Evolutionary conservation across 1,284 basidiomycete species (phyloP).

Genomic region (Quambalaria eucalypti): DNA sequence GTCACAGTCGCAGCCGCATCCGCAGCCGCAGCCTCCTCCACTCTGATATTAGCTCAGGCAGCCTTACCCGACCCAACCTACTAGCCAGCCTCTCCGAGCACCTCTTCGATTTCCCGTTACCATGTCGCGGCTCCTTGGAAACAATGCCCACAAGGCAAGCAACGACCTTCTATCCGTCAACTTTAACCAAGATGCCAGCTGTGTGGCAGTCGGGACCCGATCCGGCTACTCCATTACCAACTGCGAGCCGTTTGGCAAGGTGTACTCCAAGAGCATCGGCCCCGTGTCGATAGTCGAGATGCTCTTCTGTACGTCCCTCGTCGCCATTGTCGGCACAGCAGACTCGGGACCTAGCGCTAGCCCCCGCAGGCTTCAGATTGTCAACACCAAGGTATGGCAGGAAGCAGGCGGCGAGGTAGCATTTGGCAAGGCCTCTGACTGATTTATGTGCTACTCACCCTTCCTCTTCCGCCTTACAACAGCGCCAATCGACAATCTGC

Average conservation of each 20-base stretch:
- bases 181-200: constrained; percentile 53
- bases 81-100: too few species aligned
- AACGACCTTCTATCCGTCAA: constrained; percentile 27
- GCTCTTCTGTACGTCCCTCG: constrained; percentile 96
- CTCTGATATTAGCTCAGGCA: background rate
- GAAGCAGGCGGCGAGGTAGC: background rate
- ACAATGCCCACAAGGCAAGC: constrained; percentile 1
- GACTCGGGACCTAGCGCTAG: constrained; percentile 56
- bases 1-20: background rate
- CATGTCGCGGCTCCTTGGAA: background rate
- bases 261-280: constrained; percentile 68
- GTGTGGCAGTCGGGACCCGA: constrained; percentile 85
- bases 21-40: background rate
- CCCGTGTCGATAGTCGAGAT: constrained; percentile 94
- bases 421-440: background rate
- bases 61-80: background rate
- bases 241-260: constrained; percentile 91
- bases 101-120: background rate
- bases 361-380: constrained; percentile 86
- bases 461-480: background rate
- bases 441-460: background rate
- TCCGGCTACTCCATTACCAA: constrained; percentile 95
- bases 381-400: constrained; percentile 77
- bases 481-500: constrained; percentile 98
- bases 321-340: constrained; percentile 87